Evolutionary conservation across 148 eudicot genomes (phyloP), one percentile per base, ranked within the genome.

Genomic region (Suaeda aralocaspica): DNA sequence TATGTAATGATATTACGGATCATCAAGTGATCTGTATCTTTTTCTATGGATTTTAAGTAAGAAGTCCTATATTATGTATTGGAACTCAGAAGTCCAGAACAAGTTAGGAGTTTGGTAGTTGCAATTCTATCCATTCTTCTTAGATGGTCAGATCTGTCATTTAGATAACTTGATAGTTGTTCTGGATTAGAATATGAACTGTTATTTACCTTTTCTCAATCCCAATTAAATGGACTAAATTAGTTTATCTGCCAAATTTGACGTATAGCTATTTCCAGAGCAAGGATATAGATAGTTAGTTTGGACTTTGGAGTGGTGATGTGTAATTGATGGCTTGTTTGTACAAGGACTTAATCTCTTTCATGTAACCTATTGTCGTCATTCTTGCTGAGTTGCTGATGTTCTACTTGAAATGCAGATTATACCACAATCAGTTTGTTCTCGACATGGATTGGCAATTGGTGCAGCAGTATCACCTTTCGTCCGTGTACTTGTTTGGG

Each of bases 401-500:
- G 36, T 57, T 72, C 9, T 44, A 59, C 29, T 76, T 57, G 33
- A 22, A 41, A 53, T 83, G 80, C 91, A 94, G 97, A 94, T 94
- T 65, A 86, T 94, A 78, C 97, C 99, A 8, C 99, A 94, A 66
- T 91, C 99, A 61, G 81, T 91, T 73, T 91, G 99, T 78, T 76
- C 97, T 66, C 87, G 99, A 68, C 81, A 94, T 80, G 99, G 99
- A 74, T 82, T 94, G 73, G 91, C 89, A 55, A 91, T 94, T 58
- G 99, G 99, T 80, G 96, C 97, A 28, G 24, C 89, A 57, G 84
- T 91, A n/a, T 84, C 97, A 59, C 99, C 99, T 21, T 58, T 89
- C 64, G 99, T 94, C 61, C 99, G 97, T 18, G 80, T 87, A 61
- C 97, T 94, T 75, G 97, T 94, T 77, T 94, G 92, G 91, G 72